Conservation (phyloP, 228 moss, liverwort and hornwort species). For the Sphagnum fallax region DNA sequence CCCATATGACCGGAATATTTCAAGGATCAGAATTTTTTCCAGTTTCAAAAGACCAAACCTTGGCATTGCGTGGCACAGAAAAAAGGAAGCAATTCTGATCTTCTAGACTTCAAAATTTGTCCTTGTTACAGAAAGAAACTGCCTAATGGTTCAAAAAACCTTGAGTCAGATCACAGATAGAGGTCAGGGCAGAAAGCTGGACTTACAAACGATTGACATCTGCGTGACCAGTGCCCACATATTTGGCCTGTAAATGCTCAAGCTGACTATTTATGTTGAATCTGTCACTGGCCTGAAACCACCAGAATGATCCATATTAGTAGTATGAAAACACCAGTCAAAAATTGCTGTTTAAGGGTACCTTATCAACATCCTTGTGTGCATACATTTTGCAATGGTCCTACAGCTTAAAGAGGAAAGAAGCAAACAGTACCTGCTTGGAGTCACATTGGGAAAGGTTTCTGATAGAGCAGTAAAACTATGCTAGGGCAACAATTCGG, state of each 20-base stretch:
- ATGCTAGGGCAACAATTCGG: too few species aligned
- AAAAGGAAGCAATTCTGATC: too few species aligned
- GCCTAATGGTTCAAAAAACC: too few species aligned
- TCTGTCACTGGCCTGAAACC: constrained; percentile 81
- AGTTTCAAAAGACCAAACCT: too few species aligned
- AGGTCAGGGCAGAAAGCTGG: not conserved
- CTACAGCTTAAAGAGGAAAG: not conserved
- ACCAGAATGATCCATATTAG: not conserved
- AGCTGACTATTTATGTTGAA: constrained; percentile 98
- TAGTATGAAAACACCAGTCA: not conserved
- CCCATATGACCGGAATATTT: too few species aligned
- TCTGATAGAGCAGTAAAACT: too few species aligned
- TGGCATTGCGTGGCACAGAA: too few species aligned
- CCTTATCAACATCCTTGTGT: not conserved
- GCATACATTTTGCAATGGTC: not conserved
- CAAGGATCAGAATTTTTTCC: too few species aligned
- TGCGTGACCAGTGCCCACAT: constrained; percentile 92
- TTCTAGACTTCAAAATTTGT: too few species aligned
- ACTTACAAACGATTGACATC: constrained; percentile 93
- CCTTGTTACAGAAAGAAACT: too few species aligned
- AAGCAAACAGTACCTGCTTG: not conserved
- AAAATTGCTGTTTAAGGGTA: not conserved
- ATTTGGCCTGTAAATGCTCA: constrained; percentile 97
- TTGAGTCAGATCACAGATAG: not conserved
- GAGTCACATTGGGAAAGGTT: too few species aligned